Evolutionary conservation across 768 basidiomycete genomes (phyloP), one percentile per base, ranked within the genome.

Genomic region (Lactarius indigo): DNA sequence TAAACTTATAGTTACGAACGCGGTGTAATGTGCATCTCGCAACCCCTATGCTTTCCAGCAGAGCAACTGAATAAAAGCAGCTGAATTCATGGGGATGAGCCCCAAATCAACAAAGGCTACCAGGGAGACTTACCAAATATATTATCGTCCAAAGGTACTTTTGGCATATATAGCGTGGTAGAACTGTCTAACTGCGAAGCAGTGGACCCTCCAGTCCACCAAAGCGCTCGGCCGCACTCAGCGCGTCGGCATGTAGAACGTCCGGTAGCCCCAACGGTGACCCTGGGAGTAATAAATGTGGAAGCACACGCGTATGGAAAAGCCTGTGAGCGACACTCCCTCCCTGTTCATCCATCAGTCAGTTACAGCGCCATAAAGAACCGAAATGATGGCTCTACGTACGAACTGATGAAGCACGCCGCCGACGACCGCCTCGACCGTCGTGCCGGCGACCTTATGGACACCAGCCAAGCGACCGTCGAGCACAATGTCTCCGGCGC

Each of bases 341-440:
- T 59, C 81, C 81, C 80, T 82, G 52, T 4, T 6, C 28, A 20
- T 52, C n/a, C 26, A 23, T 15, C 67, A n/a, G 28, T 67, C 50
- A 52, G 37, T 57, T 30, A 57, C 15, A 55, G 31, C 10, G 31
- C 39, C 59, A 57, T n/a, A 10, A 9, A 23, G 5, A 57, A 39
- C 5, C 5, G 26, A 44, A 58, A n/a, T 39, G 12, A 37, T 64
- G n/a, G 20, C 17, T 61, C 39, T 61, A 81, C 91, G 65, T 72
- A 94, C 92, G 75, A 87, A 91, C 79, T 94, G 90, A 72, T 88
- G 85, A 72, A 86, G 91, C 15, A 92, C 82, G 7, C 87, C 90
- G 28, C 92, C 92, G 35, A 92, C 76, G 18, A 92, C 80, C 3
- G 89, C 92, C 70, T 89, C 86, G 5, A 92, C 89, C 0, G 87